Percentiles rank a stretch among this genome's conserved stretches.
Evolutionary conservation across 129 eudicot genomes (phyloP).

Genomic region (Flaveria ramosissima): DNA sequence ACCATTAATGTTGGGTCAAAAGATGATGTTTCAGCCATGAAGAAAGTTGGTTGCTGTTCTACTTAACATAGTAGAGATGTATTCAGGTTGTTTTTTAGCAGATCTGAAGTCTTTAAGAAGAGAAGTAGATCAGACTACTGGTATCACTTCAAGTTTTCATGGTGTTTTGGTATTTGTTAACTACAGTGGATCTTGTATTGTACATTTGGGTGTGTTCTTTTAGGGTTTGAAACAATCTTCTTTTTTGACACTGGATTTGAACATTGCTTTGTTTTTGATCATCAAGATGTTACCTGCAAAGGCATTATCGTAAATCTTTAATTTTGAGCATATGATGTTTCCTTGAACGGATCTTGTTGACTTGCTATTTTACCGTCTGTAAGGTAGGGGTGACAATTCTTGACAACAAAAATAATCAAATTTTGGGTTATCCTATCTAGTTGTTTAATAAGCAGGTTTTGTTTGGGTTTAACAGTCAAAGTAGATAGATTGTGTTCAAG

Average conservation of each 20-base stretch:
- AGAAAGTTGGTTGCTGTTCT: constrained; percentile 65
- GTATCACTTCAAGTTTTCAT: constrained; percentile 13
- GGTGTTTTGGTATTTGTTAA: constrained; percentile 30
- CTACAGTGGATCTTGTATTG: constrained; percentile 30
- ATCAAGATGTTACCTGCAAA: not conserved
- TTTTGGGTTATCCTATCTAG: not conserved
- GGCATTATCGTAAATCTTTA: not conserved
- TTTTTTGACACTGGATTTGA: not conserved
- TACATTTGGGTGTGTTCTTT: constrained; percentile 17
- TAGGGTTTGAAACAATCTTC: not conserved
- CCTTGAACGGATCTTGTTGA: not conserved
- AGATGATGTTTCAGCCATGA: constrained; percentile 64
- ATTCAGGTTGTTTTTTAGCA: constrained; percentile 14
- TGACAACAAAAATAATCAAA: too few species aligned
- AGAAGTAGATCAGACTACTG: constrained; percentile 21
- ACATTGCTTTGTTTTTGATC: not conserved
- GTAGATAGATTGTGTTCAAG: not conserved
- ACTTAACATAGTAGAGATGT: constrained; percentile 26
- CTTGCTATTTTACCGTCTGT: too few species aligned
- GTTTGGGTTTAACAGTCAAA: not conserved
- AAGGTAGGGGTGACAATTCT: not conserved
- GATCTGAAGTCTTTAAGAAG: constrained; percentile 24
- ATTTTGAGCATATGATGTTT: not conserved
- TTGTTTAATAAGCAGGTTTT: too few species aligned
- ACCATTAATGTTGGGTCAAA: constrained; percentile 59